Conservation (phyloP, 352 stramenopile species). For the Bremia lactucae region DNA sequence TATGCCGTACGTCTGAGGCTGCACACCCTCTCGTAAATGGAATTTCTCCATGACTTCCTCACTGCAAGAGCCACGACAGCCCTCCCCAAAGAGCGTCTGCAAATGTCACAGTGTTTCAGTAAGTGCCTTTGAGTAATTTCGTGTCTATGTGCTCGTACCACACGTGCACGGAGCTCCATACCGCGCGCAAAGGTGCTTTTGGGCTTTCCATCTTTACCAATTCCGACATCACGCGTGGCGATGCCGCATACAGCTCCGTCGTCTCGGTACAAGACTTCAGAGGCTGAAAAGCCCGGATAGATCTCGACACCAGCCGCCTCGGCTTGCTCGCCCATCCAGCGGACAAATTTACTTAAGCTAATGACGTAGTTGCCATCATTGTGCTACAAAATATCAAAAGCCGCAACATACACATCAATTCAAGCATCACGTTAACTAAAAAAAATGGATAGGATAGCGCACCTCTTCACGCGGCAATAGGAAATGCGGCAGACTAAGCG, state of each 20-base stretch:
- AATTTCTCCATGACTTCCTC: constrained; percentile 96
- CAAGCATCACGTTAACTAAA: too few species aligned
- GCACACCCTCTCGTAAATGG: constrained; percentile 82
- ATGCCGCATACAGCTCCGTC: constrained; percentile 88
- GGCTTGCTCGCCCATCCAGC: constrained; percentile 93
- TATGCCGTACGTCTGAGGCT: constrained; percentile 96
- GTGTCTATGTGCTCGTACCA: constrained; percentile 26
- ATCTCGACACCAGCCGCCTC: constrained; percentile 98
- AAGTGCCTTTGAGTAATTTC: too few species aligned
- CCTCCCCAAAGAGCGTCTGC: constrained; percentile 98
- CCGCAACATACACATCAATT: too few species aligned
- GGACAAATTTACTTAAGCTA: constrained; percentile 91
- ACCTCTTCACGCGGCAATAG: constrained; percentile 89
- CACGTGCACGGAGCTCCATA: constrained; percentile 92
- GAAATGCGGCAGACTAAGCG: constrained; percentile 85
- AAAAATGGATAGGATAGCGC: too few species aligned
- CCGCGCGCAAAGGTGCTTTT: constrained; percentile 96
- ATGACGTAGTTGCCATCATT: constrained; percentile 99
- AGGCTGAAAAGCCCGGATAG: constrained; percentile 96
- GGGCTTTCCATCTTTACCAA: constrained; percentile 91
- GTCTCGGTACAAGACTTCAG: constrained; percentile 84
- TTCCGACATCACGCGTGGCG: constrained; percentile 96
- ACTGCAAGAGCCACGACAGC: constrained; percentile 93
- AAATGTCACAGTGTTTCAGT: constrained; percentile 1
- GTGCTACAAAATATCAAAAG: constrained; percentile 54